phyloP scores from a whole-genome alignment of 805 yeast species.

The Yarrowia sp. region DNA sequence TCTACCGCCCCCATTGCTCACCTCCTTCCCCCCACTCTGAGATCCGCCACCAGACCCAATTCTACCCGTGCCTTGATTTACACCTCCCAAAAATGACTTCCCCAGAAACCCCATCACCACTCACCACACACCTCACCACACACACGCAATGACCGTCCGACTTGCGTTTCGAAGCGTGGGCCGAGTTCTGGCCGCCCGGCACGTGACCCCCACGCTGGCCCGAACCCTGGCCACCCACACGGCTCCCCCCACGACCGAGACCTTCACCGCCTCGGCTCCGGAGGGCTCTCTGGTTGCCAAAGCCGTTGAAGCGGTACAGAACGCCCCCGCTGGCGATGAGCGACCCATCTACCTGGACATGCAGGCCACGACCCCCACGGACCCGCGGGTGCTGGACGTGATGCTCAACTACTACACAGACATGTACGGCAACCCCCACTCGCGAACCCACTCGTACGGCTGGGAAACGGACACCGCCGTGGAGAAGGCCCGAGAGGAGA shows the following conservation, averaged over 20 bases:
- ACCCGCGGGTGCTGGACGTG: constrained; percentile 81
- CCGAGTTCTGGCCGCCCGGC: constrained; percentile 7
- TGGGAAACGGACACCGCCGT: constrained; percentile 98
- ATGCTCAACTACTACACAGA: constrained; percentile 66
- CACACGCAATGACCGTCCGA: constrained; percentile 25
- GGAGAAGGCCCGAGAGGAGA: constrained; percentile 80
- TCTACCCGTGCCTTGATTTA: constrained; percentile 9
- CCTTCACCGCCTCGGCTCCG: constrained; percentile 37
- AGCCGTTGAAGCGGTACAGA: constrained; percentile 36
- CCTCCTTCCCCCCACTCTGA: too few relatives aligned
- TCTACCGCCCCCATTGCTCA: too few relatives aligned
- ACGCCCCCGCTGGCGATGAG: constrained; percentile 46
- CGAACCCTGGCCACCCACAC: constrained; percentile 37
- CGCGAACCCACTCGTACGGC: constrained; percentile 95
- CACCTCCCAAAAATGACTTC: constrained; percentile 28
- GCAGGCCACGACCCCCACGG: constrained; percentile 98
- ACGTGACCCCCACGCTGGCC: constrained; percentile 1
- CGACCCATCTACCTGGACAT: constrained; percentile 96
- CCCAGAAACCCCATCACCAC: constrained; percentile 1
- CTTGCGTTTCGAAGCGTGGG: constrained; percentile 27
- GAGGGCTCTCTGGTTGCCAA: constrained; percentile 35
- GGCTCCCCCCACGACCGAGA: constrained; percentile 37
- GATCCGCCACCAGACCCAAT: too few relatives aligned
- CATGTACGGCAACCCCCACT: constrained; percentile 96
- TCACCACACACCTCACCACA: not conserved